Percentiles rank a stretch among this genome's conserved stretches.
Conservation (phyloP, 2,329 filamentous ascomycete species). For the Coniochaeta hoffmannii region DNA sequence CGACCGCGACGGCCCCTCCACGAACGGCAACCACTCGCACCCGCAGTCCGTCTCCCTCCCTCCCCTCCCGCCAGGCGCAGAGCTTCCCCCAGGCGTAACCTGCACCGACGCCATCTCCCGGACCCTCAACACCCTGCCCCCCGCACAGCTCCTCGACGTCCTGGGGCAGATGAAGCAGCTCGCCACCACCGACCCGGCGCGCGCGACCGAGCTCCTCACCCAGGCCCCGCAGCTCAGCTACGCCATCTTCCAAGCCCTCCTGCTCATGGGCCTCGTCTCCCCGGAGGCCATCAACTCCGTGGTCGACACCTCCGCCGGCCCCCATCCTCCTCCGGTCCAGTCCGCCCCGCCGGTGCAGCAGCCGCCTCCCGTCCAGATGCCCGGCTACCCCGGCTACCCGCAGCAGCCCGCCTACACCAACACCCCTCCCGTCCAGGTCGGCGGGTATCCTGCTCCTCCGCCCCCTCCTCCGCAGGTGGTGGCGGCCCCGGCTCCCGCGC, state of each 20-base stretch:
- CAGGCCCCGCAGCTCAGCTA: constrained; percentile 90
- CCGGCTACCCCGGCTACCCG: constrained; percentile 25
- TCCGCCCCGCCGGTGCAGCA: constrained; percentile 20
- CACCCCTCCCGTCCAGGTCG: constrained; percentile 38
- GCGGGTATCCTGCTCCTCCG: constrained; percentile 37
- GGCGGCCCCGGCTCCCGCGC: constrained; percentile 23
- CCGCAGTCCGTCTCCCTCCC: constrained; percentile 43
- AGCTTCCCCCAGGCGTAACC: constrained; percentile 73
- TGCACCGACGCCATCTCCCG: constrained; percentile 88
- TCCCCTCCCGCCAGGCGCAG: constrained; percentile 75
- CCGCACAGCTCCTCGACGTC: constrained; percentile 85
- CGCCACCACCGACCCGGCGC: constrained; percentile 71
- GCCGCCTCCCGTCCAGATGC: constrained; percentile 20
- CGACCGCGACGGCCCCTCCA: constrained; percentile 6
- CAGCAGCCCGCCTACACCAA: constrained; percentile 29
- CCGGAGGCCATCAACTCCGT: constrained; percentile 75
- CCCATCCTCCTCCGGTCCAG: constrained; percentile 33
- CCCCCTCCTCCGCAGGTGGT: constrained; percentile 30
- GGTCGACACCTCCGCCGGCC: constrained; percentile 49
- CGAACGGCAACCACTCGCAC: not conserved
- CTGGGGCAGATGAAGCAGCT: constrained; percentile 90
- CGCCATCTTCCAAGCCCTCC: constrained; percentile 87
- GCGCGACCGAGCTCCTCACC: constrained; percentile 77
- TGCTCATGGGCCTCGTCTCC: constrained; percentile 89
- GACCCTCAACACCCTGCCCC: constrained; percentile 78